phyloP scores from a whole-genome alignment of 371 early-diverging fungal species.

The Rhizopus delemar region DNA sequence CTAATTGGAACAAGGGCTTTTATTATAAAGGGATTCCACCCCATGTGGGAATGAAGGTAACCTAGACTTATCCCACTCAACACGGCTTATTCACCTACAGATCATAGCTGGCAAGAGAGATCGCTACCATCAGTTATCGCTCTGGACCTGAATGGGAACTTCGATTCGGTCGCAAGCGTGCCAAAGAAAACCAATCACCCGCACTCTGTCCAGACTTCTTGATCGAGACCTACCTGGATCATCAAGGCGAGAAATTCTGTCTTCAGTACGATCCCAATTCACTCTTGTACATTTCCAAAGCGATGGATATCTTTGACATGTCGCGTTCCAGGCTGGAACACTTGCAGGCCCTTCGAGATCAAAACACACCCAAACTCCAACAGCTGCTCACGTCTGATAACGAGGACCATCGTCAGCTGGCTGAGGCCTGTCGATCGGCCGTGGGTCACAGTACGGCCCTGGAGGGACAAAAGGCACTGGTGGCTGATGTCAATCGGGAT shows the following conservation, averaged over 20 bases:
- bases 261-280: constrained; percentile 94
- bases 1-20: constrained; percentile 92
- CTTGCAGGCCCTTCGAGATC: constrained; percentile 48
- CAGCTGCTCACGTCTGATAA: constrained; percentile 1
- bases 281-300: constrained; percentile 90
- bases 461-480: constrained; percentile 27
- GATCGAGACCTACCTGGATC: constrained; percentile 95
- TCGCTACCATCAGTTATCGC: constrained; percentile 86
- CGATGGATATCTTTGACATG: constrained; percentile 98
- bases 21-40: constrained; percentile 91
- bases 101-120: constrained; percentile 74
- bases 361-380: constrained; percentile 36
- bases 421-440: constrained; percentile 33
- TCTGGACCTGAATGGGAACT: constrained; percentile 97
- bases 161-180: constrained; percentile 87
- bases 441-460: constrained; percentile 38
- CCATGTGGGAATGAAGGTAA: constrained; percentile 91
- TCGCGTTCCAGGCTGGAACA: constrained; percentile 54
- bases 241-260: constrained; percentile 92
- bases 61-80: background rate
- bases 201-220: constrained; percentile 90
- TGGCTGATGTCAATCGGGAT: constrained; percentile 39
- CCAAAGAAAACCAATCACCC: constrained; percentile 71
- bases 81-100: background rate
- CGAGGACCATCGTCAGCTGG: constrained; percentile 17